phyloP scores from a whole-genome alignment of 192 early-diverging fungal species.

The Piromyces finnis region DNA sequence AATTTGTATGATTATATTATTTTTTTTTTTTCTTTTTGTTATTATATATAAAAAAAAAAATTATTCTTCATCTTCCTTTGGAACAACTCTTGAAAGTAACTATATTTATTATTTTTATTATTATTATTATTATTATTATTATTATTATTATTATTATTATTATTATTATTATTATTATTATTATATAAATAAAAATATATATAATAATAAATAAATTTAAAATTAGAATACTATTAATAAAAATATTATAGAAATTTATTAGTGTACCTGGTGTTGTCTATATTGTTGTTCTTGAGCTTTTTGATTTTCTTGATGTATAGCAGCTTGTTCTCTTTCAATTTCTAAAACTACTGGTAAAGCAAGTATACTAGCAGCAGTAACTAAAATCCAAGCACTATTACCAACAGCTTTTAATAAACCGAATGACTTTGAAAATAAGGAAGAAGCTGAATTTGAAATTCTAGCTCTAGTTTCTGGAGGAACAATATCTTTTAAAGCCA shows the following conservation, averaged over 20 bases:
- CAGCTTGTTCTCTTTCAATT: conserved; percentile 67
- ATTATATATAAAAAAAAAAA: no score
- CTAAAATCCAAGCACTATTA: conserved; percentile 74
- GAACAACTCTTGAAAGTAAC: not conserved
- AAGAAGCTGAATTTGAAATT: conserved; percentile 34
- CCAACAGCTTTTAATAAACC: conserved; percentile 45
- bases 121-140: no score
- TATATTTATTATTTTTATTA: not conserved
- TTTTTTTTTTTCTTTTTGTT: no score
- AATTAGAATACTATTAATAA: no score
- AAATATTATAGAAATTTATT: not conserved
- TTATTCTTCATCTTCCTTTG: not conserved
- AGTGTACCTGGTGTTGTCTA: not conserved
- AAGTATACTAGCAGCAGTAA: conserved; percentile 66
- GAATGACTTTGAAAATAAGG: conserved; percentile 33
- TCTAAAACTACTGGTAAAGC: conserved; percentile 74
- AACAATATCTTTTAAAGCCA: conserved; percentile 74
- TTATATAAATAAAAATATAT: no score
- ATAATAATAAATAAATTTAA: not conserved
- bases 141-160: no score
- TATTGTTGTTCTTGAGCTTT: conserved; percentile 12
- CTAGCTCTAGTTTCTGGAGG: conserved; percentile 50
- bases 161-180: no score
- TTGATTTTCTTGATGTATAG: conserved; percentile 61
- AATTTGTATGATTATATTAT: no score